A percentile compares a stretch with the other conserved stretches of the same genome.
Conservation (phyloP, 768 basidiomycete species). For the Hericium rajendrae region DNA sequence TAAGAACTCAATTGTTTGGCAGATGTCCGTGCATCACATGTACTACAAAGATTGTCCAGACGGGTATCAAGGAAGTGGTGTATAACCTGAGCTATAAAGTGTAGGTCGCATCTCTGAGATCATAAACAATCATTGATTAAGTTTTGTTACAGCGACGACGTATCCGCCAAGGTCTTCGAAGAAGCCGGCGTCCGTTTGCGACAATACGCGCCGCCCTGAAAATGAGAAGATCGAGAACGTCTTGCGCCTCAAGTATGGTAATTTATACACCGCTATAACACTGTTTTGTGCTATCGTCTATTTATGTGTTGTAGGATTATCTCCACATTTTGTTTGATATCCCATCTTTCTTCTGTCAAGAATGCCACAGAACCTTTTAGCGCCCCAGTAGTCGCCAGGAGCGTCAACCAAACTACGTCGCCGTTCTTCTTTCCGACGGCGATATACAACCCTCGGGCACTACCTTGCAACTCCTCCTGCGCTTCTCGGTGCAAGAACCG, state of each 20-base stretch:
- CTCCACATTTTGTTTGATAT: constrained; percentile 37
- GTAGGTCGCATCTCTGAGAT: constrained; percentile 34
- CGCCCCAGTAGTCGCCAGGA: constrained; percentile 44
- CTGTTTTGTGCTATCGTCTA: not conserved
- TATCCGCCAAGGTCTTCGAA: constrained; percentile 66
- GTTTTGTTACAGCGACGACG: constrained; percentile 55
- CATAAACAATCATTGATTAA: not conserved
- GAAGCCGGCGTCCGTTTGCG: constrained; percentile 79
- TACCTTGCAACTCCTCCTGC: constrained; percentile 66
- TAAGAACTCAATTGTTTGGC: constrained; percentile 4
- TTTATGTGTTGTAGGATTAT: constrained; percentile 9
- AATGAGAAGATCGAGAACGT: not conserved
- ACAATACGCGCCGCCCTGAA: constrained; percentile 45
- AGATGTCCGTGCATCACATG: constrained; percentile 98
- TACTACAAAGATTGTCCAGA: constrained; percentile 95
- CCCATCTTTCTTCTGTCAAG: constrained; percentile 50
- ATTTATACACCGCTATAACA: not conserved
- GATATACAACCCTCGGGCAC: constrained; percentile 55
- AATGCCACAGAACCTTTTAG: constrained; percentile 36
- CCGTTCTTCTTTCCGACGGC: constrained; percentile 52
- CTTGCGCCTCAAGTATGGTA: not conserved
- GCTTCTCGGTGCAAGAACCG: constrained; percentile 60
- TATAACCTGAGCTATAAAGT: constrained; percentile 95
- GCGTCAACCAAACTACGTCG: constrained; percentile 79
- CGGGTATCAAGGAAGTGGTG: constrained; percentile 83